Percentiles rank a stretch among this genome's conserved stretches.
phyloP scores from a whole-genome alignment of 495 filamentous ascomycete genomes.

The Annulohypoxylon moriforme region DNA sequence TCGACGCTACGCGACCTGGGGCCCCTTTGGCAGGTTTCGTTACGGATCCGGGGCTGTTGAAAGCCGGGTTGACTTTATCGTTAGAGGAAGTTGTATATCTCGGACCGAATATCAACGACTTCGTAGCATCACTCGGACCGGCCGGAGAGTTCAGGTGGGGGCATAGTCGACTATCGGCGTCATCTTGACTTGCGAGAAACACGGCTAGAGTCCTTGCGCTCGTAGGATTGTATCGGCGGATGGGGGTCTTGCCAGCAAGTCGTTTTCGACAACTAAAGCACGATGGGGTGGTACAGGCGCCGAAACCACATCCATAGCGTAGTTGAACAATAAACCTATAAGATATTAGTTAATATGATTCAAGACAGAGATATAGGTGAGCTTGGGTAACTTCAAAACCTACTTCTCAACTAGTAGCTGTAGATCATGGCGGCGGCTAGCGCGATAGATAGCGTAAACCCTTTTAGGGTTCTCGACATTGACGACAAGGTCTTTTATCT shows the following conservation, averaged over 20 bases:
- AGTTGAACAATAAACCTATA: constrained; percentile 85
- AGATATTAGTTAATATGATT: constrained; percentile 26
- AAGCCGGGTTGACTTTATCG: constrained; percentile 17
- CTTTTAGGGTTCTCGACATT: constrained; percentile 64
- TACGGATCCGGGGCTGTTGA: constrained; percentile 11
- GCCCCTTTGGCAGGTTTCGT: constrained; percentile 15
- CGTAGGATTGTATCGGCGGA: constrained; percentile 75
- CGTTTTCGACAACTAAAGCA: constrained; percentile 83
- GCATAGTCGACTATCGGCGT: constrained; percentile 80
- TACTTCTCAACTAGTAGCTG: constrained; percentile 66
- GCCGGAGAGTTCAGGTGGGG: constrained; percentile 59
- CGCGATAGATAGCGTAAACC: constrained; percentile 63
- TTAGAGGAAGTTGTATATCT: constrained; percentile 40
- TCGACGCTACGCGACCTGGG: constrained; percentile 12
- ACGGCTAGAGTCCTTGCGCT: constrained; percentile 81
- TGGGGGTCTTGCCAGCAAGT: constrained; percentile 70
- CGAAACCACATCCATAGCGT: constrained; percentile 79
- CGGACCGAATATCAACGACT: constrained; percentile 52
- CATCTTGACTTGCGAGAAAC: constrained; percentile 80
- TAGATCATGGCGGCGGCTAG: constrained; percentile 63
- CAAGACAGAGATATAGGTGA: background rate
- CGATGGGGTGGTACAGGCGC: constrained; percentile 77
- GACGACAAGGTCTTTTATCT: constrained; percentile 61
- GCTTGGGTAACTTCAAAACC: constrained; percentile 31
- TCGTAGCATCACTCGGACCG: constrained; percentile 52